Evolutionary conservation across 2,329 filamentous ascomycete species (phyloP), one percentile per base, ranked within the genome.

Genomic region (Xylariaceae sp.): DNA sequence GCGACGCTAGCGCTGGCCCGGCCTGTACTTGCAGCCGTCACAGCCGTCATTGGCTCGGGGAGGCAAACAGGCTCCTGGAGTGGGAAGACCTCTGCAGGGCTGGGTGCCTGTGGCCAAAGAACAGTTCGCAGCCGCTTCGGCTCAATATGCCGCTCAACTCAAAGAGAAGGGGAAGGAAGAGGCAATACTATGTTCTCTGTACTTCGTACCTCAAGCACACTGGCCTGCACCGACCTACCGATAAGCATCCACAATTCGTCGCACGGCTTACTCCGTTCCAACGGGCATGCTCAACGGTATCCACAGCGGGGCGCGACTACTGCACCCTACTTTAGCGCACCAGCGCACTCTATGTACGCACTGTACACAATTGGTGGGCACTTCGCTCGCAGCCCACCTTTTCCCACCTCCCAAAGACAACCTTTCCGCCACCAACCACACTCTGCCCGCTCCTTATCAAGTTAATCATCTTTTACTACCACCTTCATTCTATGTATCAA

Each of bases 351-450:
- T 12, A 29, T 42, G 13, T 36, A 26, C 39, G 10, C 36, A 40
- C 19, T 29, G 34, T 48, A 21, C n/a, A 18, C 12, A n/a, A 39
- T 16, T 7, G 26, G 22, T 41, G 40, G 43, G 39, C 46, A 41
- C 46, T 41, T 40, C 43, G 42, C 47, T 46, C 13, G 30, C 39
- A 50, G 47, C 47, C 55, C 48, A 57, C 55, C 51, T 56, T 54
- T 46, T 47, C n/a, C 18, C 47, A 51, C 37, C 29, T 42, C 40
- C 54, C 46, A 50, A 53, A 53, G 51, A 37, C 41, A 57, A 55
- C 47, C 52, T 49, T 47, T 53, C 56, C 56, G 51, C 56, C 53
- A 56, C 50, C 47, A 51, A 53, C 39, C 22, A 39, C 53, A 51
- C 32, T 12, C 32, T 43, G 47, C 50, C 53, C 47, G 36, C 50